Conservation (phyloP, 768 basidiomycete genomes). For the Agaricus subrufescens region DNA sequence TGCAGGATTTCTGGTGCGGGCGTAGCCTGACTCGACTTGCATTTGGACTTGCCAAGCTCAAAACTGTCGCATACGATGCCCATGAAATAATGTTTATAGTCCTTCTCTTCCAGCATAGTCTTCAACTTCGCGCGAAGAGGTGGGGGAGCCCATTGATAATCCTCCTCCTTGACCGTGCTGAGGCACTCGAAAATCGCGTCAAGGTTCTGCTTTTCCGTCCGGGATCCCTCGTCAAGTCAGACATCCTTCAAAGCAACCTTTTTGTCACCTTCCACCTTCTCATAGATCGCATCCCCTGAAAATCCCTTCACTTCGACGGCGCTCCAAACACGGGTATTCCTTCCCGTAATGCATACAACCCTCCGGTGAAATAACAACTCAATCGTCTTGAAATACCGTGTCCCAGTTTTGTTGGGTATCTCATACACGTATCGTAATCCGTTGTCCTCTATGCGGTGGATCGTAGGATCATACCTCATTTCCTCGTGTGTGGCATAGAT, state of each 20-base stretch:
- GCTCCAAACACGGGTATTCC: constrained; percentile 13
- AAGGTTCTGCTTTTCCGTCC: constrained; percentile 13
- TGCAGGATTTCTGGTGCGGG: neutral
- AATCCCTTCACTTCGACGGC: constrained; percentile 5
- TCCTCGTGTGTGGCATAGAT: constrained; percentile 1
- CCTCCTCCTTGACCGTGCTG: neutral
- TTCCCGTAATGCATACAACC: constrained; percentile 7
- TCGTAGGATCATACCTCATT: constrained; percentile 8
- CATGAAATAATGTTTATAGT: constrained; percentile 4
- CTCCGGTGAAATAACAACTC: neutral
- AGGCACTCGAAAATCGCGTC: constrained; percentile 9
- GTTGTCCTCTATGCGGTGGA: neutral
- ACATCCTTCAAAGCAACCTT: constrained; percentile 15
- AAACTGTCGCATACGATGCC: neutral
- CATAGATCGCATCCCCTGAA: neutral
- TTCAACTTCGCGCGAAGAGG: neutral
- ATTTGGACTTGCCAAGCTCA: neutral
- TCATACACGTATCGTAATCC: neutral
- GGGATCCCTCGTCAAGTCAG: constrained; percentile 13
- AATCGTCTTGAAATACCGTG: neutral
- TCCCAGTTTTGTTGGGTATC: neutral
- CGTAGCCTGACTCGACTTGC: neutral
- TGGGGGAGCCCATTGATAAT: neutral
- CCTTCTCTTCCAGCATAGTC: neutral
- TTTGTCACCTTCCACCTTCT: neutral